Evolutionary conservation across 108 stramenopile species (phyloP).

Genomic region (Fragilaria radians): DNA sequence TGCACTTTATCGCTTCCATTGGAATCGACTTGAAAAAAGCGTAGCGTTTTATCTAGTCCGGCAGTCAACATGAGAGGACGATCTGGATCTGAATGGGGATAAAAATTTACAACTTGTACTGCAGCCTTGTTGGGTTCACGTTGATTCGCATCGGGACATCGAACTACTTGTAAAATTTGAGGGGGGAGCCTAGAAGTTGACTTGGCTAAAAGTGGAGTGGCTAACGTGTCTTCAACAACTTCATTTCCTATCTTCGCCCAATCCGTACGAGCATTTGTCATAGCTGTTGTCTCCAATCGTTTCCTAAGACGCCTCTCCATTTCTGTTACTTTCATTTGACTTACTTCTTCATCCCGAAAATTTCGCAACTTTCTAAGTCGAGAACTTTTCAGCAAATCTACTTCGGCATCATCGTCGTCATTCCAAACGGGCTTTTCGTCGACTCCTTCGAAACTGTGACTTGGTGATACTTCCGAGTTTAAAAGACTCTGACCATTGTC

Average conservation of each 20-base stretch:
- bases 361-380: slow-evolving; percentile 64
- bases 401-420: slow-evolving; percentile 37
- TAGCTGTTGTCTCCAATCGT: slow-evolving; percentile 52
- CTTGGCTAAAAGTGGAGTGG: slow-evolving; percentile 17
- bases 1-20: slow-evolving; percentile 78
- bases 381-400: slow-evolving; percentile 27
- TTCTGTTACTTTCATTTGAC: slow-evolving; percentile 30
- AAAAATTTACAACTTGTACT: slow-evolving; percentile 75
- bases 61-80: slow-evolving; percentile 70
- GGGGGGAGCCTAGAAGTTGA: slow-evolving; percentile 41
- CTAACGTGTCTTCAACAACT: slow-evolving; percentile 29
- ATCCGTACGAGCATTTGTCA: slow-evolving; percentile 51
- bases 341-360: slow-evolving; percentile 39
- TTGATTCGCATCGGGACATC: slow-evolving; percentile 81
- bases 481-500: slow-evolving; percentile 8
- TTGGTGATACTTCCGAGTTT: slow-evolving; percentile 6
- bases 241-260: slow-evolving; percentile 56
- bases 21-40: slow-evolving; percentile 83
- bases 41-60: slow-evolving; percentile 86
- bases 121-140: slow-evolving; percentile 67
- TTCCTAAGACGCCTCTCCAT: slow-evolving; percentile 65
- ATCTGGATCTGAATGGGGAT: slow-evolving; percentile 67
- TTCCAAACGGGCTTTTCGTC: slow-evolving; percentile 26
- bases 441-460: slow-evolving; percentile 9
- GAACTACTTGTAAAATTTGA: slow-evolving; percentile 52